These are phyloP conservation scores for Exobasidium rhododendri DNA, from an alignment of 1,284 basidiomycete species.

Conservation along the genomic window DNA sequence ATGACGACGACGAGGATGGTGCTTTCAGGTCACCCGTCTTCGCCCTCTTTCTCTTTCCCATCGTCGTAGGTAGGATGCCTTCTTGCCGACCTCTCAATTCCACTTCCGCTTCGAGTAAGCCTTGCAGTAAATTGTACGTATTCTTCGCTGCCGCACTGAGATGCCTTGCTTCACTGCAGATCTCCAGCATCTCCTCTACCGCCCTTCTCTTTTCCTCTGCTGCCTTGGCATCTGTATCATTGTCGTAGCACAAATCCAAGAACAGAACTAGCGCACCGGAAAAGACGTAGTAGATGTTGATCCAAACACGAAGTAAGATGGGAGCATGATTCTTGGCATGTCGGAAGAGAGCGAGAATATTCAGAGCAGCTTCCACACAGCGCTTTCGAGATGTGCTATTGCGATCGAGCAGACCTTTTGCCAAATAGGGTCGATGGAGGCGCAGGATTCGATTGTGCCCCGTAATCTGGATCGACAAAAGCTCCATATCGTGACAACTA, in stretches of 20 bases:
- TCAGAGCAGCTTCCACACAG: conserved; percentile 28
- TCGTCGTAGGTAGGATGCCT: neutral
- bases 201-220: conserved; percentile 23
- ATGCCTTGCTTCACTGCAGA: conserved; percentile 13
- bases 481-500: conserved; percentile 31
- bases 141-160: conserved; percentile 15
- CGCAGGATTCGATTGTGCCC: conserved; percentile 49
- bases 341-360: conserved; percentile 24
- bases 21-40: conserved; percentile 1
- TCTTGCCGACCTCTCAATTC: conserved; percentile 10
- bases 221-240: conserved; percentile 3
- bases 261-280: conserved; percentile 37
- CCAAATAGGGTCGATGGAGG: conserved; percentile 45
- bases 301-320: conserved; percentile 45
- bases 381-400: conserved; percentile 23
- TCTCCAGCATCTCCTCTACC: conserved; percentile 15
- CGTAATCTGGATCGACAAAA: conserved; percentile 44
- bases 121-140: conserved; percentile 7
- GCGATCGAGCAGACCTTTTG: conserved; percentile 41
- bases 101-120: conserved; percentile 12
- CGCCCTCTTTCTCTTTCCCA: neutral
- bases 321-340: conserved; percentile 19
- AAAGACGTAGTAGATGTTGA: conserved; percentile 44
- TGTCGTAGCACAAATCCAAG: conserved; percentile 31
- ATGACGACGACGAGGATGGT: neutral